These are phyloP conservation scores for Gardenia jasminoides DNA, from an alignment of 257 asterid genomes.

Conservation along the genomic window DNA sequence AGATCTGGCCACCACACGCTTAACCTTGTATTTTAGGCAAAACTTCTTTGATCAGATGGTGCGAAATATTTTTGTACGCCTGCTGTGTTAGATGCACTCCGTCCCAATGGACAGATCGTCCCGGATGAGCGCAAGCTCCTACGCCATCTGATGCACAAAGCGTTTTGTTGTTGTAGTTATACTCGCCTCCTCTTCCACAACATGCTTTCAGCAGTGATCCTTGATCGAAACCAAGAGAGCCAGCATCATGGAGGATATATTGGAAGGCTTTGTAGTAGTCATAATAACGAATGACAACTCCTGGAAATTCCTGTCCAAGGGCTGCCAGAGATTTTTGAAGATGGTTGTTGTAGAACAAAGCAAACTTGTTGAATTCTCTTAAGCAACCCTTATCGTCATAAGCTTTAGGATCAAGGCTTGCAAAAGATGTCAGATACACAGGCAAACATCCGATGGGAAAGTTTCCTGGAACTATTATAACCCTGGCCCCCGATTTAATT, in stretches of 20 bases:
- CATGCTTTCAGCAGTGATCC: constrained; percentile 29
- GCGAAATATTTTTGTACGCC: constrained; percentile 10
- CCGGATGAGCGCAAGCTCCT: constrained; percentile 21
- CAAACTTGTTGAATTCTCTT: neutral
- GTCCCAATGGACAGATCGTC: constrained; percentile 28
- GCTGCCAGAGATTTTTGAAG: constrained; percentile 10
- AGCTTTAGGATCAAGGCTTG: constrained; percentile 7
- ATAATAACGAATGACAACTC: constrained; percentile 2
- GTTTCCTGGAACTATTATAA: constrained; percentile 20
- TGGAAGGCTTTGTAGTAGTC: neutral
- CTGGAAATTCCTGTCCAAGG: constrained; percentile 9
- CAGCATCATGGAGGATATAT: neutral
- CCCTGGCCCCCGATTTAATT: constrained; percentile 27
- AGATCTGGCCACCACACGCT: neutral
- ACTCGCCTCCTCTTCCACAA: constrained; percentile 44
- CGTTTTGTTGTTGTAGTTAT: constrained; percentile 19
- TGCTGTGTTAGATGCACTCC: constrained; percentile 38
- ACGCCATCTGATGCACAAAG: constrained; percentile 22
- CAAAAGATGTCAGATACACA: neutral
- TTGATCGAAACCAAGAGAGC: constrained; percentile 2
- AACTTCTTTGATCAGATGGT: constrained; percentile 13
- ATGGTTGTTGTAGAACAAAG: neutral
- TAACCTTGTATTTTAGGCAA: neutral
- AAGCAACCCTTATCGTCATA: constrained; percentile 21
- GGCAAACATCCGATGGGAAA: constrained; percentile 18